phyloP scores from a whole-genome alignment of 192 early-diverging fungal genomes.

The Chytriomyces sp. region DNA sequence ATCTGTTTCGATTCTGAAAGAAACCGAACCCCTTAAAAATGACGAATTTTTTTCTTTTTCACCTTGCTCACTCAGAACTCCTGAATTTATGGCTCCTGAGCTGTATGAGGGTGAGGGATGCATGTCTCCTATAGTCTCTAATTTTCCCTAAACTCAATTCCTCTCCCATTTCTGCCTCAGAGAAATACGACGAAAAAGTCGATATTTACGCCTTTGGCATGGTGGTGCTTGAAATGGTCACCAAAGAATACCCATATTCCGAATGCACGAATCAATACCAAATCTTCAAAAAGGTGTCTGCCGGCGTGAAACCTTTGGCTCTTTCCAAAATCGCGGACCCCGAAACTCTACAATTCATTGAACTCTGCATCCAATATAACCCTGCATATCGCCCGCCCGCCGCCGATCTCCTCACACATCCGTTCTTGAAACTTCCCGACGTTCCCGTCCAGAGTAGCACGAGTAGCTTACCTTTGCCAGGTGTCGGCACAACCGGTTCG shows the following conservation, averaged over 20 bases:
- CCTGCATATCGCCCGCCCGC: constrained; percentile 51
- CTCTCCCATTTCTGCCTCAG: background rate
- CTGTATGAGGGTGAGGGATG: constrained; percentile 70
- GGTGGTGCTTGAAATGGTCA: constrained; percentile 64
- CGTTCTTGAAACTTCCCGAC: constrained; percentile 44
- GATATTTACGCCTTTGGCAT: constrained; percentile 92
- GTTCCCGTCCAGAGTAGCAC: background rate
- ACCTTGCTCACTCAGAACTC: constrained; percentile 52
- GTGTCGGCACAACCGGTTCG: background rate
- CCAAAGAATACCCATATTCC: constrained; percentile 86
- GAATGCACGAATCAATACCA: constrained; percentile 86
- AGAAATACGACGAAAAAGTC: constrained; percentile 85
- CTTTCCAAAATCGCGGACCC: constrained; percentile 66
- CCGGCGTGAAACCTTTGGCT: constrained; percentile 74
- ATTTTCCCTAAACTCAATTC: too few species aligned
- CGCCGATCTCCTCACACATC: constrained; percentile 52
- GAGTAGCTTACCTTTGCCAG: background rate
- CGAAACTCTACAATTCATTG: constrained; percentile 71
- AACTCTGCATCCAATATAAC: constrained; percentile 68
- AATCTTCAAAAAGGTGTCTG: constrained; percentile 80
- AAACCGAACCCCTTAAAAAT: background rate
- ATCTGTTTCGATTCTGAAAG: background rate
- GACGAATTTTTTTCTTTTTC: constrained; percentile 13
- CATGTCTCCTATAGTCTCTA: background rate
- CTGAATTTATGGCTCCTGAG: constrained; percentile 92